A percentile compares a stretch with the other conserved stretches of the same genome.
Evolutionary conservation across 2,329 filamentous ascomycete genomes (phyloP).

Genomic region (Cordyceps tenuipes): DNA sequence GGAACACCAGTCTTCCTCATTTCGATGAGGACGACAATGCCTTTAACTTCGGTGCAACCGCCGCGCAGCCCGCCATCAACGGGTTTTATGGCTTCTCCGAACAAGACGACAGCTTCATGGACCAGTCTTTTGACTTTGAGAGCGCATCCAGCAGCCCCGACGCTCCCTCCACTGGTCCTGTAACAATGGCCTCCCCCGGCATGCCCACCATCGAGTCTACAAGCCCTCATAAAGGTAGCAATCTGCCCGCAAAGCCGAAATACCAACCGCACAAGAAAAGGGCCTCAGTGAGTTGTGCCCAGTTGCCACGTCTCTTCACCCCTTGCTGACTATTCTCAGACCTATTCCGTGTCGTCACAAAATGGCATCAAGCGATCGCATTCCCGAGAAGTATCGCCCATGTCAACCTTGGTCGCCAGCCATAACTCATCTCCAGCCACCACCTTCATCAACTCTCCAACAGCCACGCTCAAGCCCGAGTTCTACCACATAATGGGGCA

Average conservation of each 20-base stretch:
- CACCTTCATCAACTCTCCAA: constrained; percentile 39
- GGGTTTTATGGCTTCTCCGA: constrained; percentile 25
- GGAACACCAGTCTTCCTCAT: constrained; percentile 22
- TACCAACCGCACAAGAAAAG: constrained; percentile 28
- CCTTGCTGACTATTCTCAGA: constrained; percentile 30
- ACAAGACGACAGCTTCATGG: constrained; percentile 37
- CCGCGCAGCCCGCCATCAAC: constrained; percentile 20
- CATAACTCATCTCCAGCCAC: constrained; percentile 42
- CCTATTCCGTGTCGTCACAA: constrained; percentile 43
- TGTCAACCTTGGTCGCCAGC: constrained; percentile 42
- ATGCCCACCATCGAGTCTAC: constrained; percentile 34
- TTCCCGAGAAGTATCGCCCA: constrained; percentile 48
- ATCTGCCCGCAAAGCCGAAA: constrained; percentile 19
- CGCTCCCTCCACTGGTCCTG: constrained; percentile 19
- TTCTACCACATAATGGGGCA: constrained; percentile 27
- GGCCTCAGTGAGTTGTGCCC: constrained; percentile 32
- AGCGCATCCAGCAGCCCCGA: constrained; percentile 51
- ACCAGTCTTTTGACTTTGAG: constrained; percentile 48
- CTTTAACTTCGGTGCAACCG: constrained; percentile 27
- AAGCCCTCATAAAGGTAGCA: constrained; percentile 19
- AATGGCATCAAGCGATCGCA: constrained; percentile 37
- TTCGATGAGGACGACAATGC: constrained; percentile 31
- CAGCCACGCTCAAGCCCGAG: constrained; percentile 33
- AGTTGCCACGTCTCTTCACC: not conserved
- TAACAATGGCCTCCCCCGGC: constrained; percentile 33